phyloP scores from a whole-genome alignment of 768 basidiomycete genomes.

The Boletellus emodensis region DNA sequence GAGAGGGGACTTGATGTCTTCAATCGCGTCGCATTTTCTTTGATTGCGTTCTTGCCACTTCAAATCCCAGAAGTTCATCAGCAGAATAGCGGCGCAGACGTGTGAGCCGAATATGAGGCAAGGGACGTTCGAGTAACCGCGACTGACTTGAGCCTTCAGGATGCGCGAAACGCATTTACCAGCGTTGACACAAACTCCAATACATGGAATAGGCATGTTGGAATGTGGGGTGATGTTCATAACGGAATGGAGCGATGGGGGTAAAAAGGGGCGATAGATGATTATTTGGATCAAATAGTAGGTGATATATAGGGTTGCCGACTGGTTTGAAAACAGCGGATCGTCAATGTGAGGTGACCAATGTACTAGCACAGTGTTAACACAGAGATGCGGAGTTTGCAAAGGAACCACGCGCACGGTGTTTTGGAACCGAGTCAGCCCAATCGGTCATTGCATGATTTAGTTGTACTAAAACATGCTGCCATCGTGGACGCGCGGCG shows the following conservation, averaged over 20 bases:
- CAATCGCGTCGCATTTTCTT: slow-evolving; percentile 16
- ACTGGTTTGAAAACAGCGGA: slow-evolving; percentile 49
- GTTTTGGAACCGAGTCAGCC: slow-evolving; percentile 63
- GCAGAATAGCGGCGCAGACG: slow-evolving; percentile 47
- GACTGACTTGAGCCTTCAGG: slow-evolving; percentile 46
- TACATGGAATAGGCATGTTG: slow-evolving; percentile 44
- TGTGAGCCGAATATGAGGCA: slow-evolving; percentile 44
- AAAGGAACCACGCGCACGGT: slow-evolving; percentile 43
- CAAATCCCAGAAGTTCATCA: slow-evolving; percentile 57
- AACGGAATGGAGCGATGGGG: slow-evolving; percentile 32
- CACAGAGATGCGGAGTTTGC: not conserved
- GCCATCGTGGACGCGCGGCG: slow-evolving; percentile 49
- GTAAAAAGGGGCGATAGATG: slow-evolving; percentile 68
- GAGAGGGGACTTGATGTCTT: slow-evolving; percentile 31
- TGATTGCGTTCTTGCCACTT: slow-evolving; percentile 43
- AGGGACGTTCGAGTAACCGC: slow-evolving; percentile 42
- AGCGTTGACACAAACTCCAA: slow-evolving; percentile 57
- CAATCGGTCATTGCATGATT: slow-evolving; percentile 70
- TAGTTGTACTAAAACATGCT: slow-evolving; percentile 60
- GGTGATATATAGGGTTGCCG: slow-evolving; percentile 50
- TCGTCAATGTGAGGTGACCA: slow-evolving; percentile 56
- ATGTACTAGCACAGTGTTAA: slow-evolving; percentile 36
- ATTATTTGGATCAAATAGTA: slow-evolving; percentile 65
- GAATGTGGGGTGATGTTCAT: slow-evolving; percentile 22
- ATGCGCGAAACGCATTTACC: slow-evolving; percentile 60